phyloP scores from a whole-genome alignment of 108 stramenopile species.

The Fistulifera pelliculosa region DNA sequence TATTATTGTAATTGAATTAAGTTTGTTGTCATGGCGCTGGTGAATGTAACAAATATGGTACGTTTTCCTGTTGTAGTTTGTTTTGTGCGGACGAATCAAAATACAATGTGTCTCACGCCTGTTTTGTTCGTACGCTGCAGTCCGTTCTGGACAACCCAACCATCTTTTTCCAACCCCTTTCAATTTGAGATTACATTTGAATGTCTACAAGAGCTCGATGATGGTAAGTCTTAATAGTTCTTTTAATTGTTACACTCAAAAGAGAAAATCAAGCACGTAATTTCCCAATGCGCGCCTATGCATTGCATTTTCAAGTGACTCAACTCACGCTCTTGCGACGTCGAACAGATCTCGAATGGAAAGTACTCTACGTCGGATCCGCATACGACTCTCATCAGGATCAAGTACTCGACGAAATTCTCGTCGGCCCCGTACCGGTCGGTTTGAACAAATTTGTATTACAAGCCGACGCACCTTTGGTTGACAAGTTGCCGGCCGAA shows the following conservation, averaged over 20 bases:
- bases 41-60: slow-evolving; percentile 81
- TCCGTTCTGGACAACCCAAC: slow-evolving; percentile 94
- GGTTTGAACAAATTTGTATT: slow-evolving; percentile 90
- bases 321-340: too few relatives aligned
- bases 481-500: slow-evolving; percentile 54
- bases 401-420: slow-evolving; percentile 91
- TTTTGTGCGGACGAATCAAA: background rate
- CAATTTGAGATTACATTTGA: slow-evolving; percentile 99
- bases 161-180: slow-evolving; percentile 84
- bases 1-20: background rate
- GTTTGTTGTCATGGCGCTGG: slow-evolving; percentile 58
- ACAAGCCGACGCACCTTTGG: slow-evolving; percentile 89
- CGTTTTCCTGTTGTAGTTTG: slow-evolving; percentile 15
- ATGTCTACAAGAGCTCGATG: slow-evolving; percentile 81
- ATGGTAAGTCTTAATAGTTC: too few relatives aligned
- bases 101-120: slow-evolving; percentile 4
- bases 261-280: too few relatives aligned
- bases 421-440: slow-evolving; percentile 96
- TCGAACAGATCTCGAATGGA: slow-evolving; percentile 95
- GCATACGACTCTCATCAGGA: slow-evolving; percentile 86
- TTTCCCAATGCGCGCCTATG: too few relatives aligned
- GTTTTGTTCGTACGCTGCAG: slow-evolving; percentile 21
- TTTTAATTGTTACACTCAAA: too few relatives aligned
- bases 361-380: slow-evolving; percentile 94
- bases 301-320: too few relatives aligned